phyloP scores from a whole-genome alignment of 23 red algal genomes.

The Gracilaria caudata region DNA sequence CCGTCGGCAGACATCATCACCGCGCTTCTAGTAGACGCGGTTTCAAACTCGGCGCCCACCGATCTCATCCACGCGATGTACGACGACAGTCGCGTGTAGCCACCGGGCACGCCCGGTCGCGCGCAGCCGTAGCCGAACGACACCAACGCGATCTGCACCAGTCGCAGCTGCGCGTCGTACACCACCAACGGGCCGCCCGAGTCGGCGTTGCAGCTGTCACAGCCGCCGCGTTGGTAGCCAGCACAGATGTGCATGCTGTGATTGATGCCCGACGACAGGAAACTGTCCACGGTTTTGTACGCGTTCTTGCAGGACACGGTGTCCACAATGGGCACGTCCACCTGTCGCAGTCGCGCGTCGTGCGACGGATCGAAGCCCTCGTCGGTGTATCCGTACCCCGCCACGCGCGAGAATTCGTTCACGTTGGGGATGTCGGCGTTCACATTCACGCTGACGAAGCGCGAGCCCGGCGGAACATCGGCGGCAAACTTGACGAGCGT shows the following conservation, averaged over 20 bases:
- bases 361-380: conserved; percentile 25
- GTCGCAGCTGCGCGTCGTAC: background rate
- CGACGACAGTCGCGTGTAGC: conserved; percentile 33
- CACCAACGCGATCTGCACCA: conserved; percentile 60
- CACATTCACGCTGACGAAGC: conserved; percentile 40
- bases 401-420: conserved; percentile 28
- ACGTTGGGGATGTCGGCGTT: conserved; percentile 24
- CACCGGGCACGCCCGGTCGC: conserved; percentile 40
- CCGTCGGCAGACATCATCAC: background rate
- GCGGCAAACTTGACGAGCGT: conserved; percentile 25
- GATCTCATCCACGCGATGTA: conserved; percentile 51
- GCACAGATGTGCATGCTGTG: conserved; percentile 52
- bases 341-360: conserved; percentile 16
- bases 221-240: conserved; percentile 40
- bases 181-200: conserved; percentile 55
- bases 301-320: background rate
- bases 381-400: conserved; percentile 38
- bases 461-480: conserved; percentile 4
- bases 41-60: conserved; percentile 17
- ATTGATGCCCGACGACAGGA: background rate
- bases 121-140: conserved; percentile 72
- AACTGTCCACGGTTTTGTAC: background rate
- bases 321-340: conserved; percentile 60
- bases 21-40: background rate
- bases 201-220: conserved; percentile 60